Evolutionary conservation across 139 green algal species (phyloP), one percentile per base, ranked within the genome.

Genomic region (Tetraselmis chui): DNA sequence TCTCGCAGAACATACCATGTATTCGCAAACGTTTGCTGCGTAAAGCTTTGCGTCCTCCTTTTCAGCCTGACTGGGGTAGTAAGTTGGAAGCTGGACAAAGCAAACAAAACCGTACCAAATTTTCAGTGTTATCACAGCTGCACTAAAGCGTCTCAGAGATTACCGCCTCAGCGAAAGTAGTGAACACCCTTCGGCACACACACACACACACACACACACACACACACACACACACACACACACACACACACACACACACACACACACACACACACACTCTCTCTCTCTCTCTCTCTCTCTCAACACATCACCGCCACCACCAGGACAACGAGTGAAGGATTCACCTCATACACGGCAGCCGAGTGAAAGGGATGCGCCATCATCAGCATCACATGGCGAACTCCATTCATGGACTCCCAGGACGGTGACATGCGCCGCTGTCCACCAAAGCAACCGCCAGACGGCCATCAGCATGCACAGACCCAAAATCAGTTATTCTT

Each of bases 361-460:
- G 79, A 79, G 80, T 93, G 87, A 28, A 86, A 76, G 1, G 86
- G 85, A 32, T 91, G 84, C 83, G 85, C 89, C 25, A 97, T 76
- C 78, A 95, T 82, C 29, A 98, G 85, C 29, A 94, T 87, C 30
- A 98, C 87, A 81, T 98, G 95, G 28, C 87, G 58, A 11, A 79
- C 31, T 0, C 86, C 88, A 28, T 82, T 78, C 59, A 98, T 95
- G 76, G 81, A 94, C 79, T 98, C 94, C 94, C 94, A 98, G 1
- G 87, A 83, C 2, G 92, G 92, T 0, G 90, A 95, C 23, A 97
- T 76, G 0, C 86, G 58, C 29, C 84, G 82, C 88, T 88, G 84
- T n/a, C 22, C 59, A 22, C 59, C 59, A 75, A 75, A 75, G 23
- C 59, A 22, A 22, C 22, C 22, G 23, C 59, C 59, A 22, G 22